Base-by-base conservation (phyloP, 305 asterid species). In the Fraxinus velutina region DNA sequence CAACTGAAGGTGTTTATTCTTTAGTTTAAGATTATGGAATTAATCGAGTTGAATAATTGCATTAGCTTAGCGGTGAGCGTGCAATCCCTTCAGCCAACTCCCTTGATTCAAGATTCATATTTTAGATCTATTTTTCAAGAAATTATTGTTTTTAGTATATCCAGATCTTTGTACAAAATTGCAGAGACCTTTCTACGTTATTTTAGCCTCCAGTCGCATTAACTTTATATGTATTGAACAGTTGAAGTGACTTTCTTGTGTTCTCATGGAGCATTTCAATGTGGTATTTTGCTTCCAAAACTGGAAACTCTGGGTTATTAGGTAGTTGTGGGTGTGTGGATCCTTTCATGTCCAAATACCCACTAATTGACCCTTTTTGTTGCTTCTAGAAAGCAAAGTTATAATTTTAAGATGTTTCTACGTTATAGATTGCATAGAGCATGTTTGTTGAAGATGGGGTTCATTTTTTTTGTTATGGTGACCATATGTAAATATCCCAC, bases 181-280 rank as follows among this genome's bases (percentile, higher is more conserved):
- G 33, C 9, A 70, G 75, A 32, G 42, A 37, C 42, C 22, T 30
- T 29, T 70, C 44, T 70, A 34, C 39, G 7, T 70, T 70, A 70
- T 70, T 70, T 70, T 70, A 70, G 75, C 22, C 12, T 70, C 75
- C 15, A 15, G 39, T 70, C 34, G 39, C 75, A 30, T 30, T 70
- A 70, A 4, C 12, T 29, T 29, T 15, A 83, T 0, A 21, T 30
- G 75, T n/a, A 2, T 52, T 52, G 64, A 52, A 52, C 64, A 52
- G 64, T 70, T 70, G 42, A 32, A 15, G 9, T 70, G 42, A 70
- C 42, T 70, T 70, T 9, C 44, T 70, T 15, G 75, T 32, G 30
- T 70, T 32, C 99, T 95, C 80, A n/a, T 32, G 42, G 75, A 70
- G 37, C 75, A 70, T 70, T 70, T 70, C 39, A 30, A 70, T 30